These are phyloP conservation scores for Penicillium longicatenatum DNA, from an alignment of 495 filamentous ascomycete species.

Conservation along the genomic window DNA sequence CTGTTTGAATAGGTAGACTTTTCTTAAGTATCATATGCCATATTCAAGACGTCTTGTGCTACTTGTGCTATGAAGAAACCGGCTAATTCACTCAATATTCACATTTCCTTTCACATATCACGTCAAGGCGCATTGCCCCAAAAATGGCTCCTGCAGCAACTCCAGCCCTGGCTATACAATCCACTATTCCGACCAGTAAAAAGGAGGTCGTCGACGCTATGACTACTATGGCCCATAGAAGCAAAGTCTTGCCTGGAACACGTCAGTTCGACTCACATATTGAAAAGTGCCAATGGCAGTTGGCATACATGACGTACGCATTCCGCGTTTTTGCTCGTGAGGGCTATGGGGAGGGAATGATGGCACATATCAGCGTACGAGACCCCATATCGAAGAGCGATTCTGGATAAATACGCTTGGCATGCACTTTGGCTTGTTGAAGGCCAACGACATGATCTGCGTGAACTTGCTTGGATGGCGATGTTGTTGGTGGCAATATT, in stretches of 20 bases:
- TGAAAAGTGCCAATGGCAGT: slow-evolving; percentile 45
- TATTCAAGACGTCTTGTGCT: too few species aligned
- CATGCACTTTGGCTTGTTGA: slow-evolving; percentile 35
- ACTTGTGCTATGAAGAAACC: too few species aligned
- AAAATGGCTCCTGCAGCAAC: not conserved
- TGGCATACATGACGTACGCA: slow-evolving; percentile 48
- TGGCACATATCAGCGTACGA: slow-evolving; percentile 32
- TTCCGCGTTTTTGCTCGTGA: slow-evolving; percentile 30
- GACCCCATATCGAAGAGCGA: slow-evolving; percentile 24
- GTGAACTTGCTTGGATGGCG: slow-evolving; percentile 22
- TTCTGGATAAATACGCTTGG: slow-evolving; percentile 37
- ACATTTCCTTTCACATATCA: not conserved
- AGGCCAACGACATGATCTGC: slow-evolving; percentile 34
- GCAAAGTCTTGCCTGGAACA: slow-evolving; percentile 35
- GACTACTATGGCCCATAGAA: slow-evolving; percentile 16
- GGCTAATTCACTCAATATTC: not conserved
- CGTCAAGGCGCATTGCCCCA: not conserved
- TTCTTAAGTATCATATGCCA: too few species aligned
- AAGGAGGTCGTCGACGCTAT: slow-evolving; percentile 11
- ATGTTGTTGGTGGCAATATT: slow-evolving; percentile 43
- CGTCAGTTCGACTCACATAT: slow-evolving; percentile 42
- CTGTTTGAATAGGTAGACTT: too few species aligned
- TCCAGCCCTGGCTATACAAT: not conserved
- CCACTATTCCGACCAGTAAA: not conserved
- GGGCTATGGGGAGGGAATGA: slow-evolving; percentile 31